These are phyloP conservation scores for Symbiodinium pilosum DNA, from an alignment of 73 alveolate species.

Conservation along the genomic window DNA sequence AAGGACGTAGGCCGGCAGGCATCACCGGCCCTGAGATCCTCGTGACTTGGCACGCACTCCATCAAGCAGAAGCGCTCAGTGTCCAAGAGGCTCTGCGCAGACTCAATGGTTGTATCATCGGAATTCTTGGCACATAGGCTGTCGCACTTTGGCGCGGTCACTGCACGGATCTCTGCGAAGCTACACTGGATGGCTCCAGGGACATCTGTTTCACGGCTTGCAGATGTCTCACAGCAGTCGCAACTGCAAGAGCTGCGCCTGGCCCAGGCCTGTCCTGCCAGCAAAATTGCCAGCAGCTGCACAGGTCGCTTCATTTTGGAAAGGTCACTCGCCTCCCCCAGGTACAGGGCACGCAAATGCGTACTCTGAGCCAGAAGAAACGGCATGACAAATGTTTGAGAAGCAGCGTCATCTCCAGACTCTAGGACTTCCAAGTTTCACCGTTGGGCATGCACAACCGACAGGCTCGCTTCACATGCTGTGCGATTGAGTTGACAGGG, in stretches of 20 bases:
- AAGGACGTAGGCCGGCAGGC: not conserved
- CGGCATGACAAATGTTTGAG: too few relatives aligned
- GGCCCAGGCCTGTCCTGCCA: slow-evolving; percentile 16
- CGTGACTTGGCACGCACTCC: slow-evolving; percentile 70
- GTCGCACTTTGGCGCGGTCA: slow-evolving; percentile 42
- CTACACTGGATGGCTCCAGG: slow-evolving; percentile 46
- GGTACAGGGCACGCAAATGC: not conserved
- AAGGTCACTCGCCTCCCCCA: not conserved
- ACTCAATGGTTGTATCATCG: slow-evolving; percentile 24
- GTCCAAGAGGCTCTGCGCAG: slow-evolving; percentile 71
- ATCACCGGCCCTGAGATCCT: slow-evolving; percentile 14
- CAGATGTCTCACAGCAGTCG: slow-evolving; percentile 83
- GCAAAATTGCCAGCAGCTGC: slow-evolving; percentile 5
- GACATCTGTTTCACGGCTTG: slow-evolving; percentile 16
- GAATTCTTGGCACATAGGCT: slow-evolving; percentile 77
- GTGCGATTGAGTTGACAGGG: too few relatives aligned
- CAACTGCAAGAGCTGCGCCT: slow-evolving; percentile 60
- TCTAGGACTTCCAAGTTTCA: not conserved
- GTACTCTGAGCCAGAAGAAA: not conserved
- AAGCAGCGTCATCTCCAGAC: too few relatives aligned
- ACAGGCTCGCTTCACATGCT: too few relatives aligned
- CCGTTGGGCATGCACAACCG: too few relatives aligned
- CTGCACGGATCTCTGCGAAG: not conserved
- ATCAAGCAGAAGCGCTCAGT: slow-evolving; percentile 89
- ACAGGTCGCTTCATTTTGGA: not conserved